Base-by-base conservation (phyloP, 2,329 filamentous ascomycete species). In the Aspergillus aculeatus region DNA sequence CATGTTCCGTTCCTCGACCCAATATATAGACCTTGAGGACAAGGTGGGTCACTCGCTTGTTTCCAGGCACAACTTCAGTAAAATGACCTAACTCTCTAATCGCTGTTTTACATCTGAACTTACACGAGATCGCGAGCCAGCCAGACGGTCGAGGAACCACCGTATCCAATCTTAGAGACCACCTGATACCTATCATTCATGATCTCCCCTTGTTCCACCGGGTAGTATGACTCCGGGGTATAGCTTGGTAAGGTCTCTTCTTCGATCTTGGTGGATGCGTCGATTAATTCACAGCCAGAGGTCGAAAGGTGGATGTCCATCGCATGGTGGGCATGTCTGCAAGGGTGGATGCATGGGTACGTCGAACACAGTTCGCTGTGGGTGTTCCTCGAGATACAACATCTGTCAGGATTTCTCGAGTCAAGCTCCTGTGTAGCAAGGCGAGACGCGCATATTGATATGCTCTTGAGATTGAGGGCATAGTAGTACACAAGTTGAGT, bases 1-100 rank as follows among this genome's bases (percentile, higher is more conserved):
- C 63, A 54, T 65, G 58, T n/a, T 67, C 49, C 32, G 21, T 50
- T 6, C 50, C 38, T 54, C 48, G 44, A 2, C 53, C 54, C 14
- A 51, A 54, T 16, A 64, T 54, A 52, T 66, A 68, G 16, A 70
- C 38, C 48, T 65, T 69, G 14, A 67, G 38, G 32, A 53, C 62
- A n/a, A 69, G 59, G 50, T 64, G 62, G 53, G 47, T 58, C 1
- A 58, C 9, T 58, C 48, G 24, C 57, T 64, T 7, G 7, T 4
- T 26, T 14, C 11, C 4, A 12, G 32, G 4, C 24, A 11, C 24
- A 11, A n/a, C 38, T 14, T 41, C 5, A 38, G 35, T 41, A 4
- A 16, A 2, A 14, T 3, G 35, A 12, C 14, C 14, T 32, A n/a
- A n/a, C 14, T 41, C 5, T 41, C 2, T 14, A 7, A 2, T n/a